Conservation (phyloP, 345 rosid genomes). For the Pistacia atlantica region DNA sequence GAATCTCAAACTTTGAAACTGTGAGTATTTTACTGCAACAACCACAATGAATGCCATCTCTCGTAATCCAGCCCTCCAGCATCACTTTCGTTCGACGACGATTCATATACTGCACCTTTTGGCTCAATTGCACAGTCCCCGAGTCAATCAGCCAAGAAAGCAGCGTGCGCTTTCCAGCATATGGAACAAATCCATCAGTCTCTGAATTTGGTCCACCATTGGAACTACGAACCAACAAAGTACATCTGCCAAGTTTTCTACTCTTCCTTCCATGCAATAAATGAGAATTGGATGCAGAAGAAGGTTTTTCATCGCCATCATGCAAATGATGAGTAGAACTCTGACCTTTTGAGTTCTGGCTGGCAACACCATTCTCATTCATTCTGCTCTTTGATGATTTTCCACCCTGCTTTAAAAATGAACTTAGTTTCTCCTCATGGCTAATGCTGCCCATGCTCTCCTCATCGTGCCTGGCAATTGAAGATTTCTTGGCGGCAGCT, state of each 20-base stretch:
- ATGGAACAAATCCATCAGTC: conserved; percentile 68
- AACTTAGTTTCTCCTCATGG: conserved; percentile 71
- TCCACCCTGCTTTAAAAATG: conserved; percentile 57
- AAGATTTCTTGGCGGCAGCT: conserved; percentile 33
- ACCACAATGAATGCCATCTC: conserved; percentile 87
- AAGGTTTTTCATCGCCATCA: conserved; percentile 36
- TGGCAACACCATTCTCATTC: conserved; percentile 38
- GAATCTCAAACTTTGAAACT: conserved; percentile 75
- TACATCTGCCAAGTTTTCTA: conserved; percentile 78
- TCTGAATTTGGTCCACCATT: conserved; percentile 55
- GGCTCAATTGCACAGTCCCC: conserved; percentile 67
- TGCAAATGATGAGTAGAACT: conserved; percentile 29
- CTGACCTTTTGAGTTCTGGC: conserved; percentile 39
- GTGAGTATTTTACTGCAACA: conserved; percentile 84
- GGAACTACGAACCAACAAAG: conserved; percentile 78
- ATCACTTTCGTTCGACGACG: conserved; percentile 51
- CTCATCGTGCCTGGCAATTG: conserved; percentile 36
- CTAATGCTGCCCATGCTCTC: conserved; percentile 54
- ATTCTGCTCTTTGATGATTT: conserved; percentile 50
- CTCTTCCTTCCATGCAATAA: conserved; percentile 64
- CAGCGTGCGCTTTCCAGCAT: conserved; percentile 74
- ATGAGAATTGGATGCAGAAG: conserved; percentile 48
- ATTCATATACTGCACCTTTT: conserved; percentile 79
- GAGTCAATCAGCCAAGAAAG: conserved; percentile 90
- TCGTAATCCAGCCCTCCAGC: conserved; percentile 79